Evolutionary conservation across 176 grass and related monocot genomes (phyloP).

Genomic region (Aegilops umbellulata): DNA sequence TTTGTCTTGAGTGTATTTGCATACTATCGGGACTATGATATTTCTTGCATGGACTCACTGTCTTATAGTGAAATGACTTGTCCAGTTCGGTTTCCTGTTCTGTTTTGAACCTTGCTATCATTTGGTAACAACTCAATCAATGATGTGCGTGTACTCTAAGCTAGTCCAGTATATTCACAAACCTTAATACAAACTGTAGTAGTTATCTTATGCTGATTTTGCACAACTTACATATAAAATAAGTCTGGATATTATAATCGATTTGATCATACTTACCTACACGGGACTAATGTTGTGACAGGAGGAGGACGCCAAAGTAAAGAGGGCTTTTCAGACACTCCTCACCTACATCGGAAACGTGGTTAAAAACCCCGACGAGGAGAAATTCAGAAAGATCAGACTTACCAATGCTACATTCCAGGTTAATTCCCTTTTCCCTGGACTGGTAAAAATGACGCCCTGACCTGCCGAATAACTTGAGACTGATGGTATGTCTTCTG

Average conservation of each 20-base stretch:
- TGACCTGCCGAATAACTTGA: neutral
- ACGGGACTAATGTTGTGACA: neutral
- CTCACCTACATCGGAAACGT: conserved; percentile 81
- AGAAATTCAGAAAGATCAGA: conserved; percentile 98
- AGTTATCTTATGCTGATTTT: neutral
- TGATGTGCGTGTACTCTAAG: neutral
- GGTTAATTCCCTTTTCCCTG: conserved; percentile 34
- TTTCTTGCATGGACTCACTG: neutral
- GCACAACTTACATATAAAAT: neutral
- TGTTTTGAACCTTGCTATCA: neutral
- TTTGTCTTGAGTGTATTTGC: neutral
- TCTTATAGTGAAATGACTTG: neutral
- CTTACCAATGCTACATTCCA: conserved; percentile 77
- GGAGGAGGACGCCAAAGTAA: conserved; percentile 85
- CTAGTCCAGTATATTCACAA: neutral
- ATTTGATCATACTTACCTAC: neutral
- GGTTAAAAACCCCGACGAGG: conserved; percentile 74
- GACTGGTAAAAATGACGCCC: neutral
- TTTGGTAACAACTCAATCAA: neutral
- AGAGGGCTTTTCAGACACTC: conserved; percentile 93
- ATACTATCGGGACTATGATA: too few relatives aligned
- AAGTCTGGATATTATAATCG: neutral
- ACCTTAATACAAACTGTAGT: neutral
- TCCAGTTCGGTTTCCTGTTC: neutral
- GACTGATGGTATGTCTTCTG: neutral